phyloP scores from a whole-genome alignment of 2,329 filamentous ascomycete species.

The Metarhizium brunneum region DNA sequence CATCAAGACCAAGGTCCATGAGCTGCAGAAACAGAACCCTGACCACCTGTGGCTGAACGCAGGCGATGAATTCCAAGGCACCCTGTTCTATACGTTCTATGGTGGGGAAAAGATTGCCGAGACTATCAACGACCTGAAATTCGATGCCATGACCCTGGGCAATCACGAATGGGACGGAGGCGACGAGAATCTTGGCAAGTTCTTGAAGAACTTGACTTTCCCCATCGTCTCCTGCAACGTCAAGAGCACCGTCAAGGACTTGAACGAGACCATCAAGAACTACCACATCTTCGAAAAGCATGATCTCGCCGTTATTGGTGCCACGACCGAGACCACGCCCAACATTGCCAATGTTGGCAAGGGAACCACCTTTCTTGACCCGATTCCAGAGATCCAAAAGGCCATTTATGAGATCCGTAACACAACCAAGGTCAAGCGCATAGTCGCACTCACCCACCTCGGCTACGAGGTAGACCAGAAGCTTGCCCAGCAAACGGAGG shows the following conservation, averaged over 20 bases:
- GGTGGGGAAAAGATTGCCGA: constrained; percentile 60
- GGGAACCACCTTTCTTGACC: constrained; percentile 49
- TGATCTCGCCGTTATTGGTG: constrained; percentile 53
- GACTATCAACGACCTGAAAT: constrained; percentile 54
- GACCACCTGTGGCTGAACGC: constrained; percentile 55
- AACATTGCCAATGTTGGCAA: constrained; percentile 49
- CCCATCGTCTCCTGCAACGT: constrained; percentile 56
- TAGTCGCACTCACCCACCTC: constrained; percentile 58
- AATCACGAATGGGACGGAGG: constrained; percentile 61
- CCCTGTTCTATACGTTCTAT: constrained; percentile 58
- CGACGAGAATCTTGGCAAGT: constrained; percentile 52
- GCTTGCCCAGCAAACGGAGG: constrained; percentile 49
- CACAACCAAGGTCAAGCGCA: constrained; percentile 53
- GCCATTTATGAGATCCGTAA: constrained; percentile 52
- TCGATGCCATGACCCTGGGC: constrained; percentile 58
- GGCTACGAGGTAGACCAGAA: constrained; percentile 55
- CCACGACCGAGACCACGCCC: constrained; percentile 30
- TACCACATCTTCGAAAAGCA: constrained; percentile 56
- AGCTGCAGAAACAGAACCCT: constrained; percentile 45
- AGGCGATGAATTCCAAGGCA: constrained; percentile 63
- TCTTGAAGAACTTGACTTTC: constrained; percentile 55
- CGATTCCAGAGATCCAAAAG: constrained; percentile 47
- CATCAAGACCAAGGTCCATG: constrained; percentile 50
- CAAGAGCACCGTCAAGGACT: constrained; percentile 45
- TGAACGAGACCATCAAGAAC: constrained; percentile 55